Conservation (phyloP, 805 yeast genomes). For the Lachancea lanzarotensis region DNA sequence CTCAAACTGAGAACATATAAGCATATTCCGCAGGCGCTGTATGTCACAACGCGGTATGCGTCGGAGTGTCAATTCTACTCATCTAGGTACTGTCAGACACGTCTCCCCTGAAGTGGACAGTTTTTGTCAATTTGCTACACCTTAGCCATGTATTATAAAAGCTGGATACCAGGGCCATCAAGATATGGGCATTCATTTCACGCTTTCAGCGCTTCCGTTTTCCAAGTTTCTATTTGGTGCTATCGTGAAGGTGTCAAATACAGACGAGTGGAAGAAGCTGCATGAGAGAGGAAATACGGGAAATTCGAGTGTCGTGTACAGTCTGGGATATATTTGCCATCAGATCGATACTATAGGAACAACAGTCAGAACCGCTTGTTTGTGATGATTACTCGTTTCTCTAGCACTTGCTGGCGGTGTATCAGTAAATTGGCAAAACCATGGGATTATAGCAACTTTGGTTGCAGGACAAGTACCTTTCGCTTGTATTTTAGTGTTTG, state of each 20-base stretch:
- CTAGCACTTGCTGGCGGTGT: conserved; percentile 70
- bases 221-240: no score
- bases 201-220: no score
- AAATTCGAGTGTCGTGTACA: no score
- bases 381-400: conserved; percentile 56
- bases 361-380: conserved; percentile 66
- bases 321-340: no score
- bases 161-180: no score
- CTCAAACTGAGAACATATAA: conserved; percentile 47
- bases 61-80: conserved; percentile 53
- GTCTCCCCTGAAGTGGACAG: conserved; percentile 57
- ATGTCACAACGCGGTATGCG: conserved; percentile 45
- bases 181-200: no score
- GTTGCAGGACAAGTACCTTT: conserved; percentile 57
- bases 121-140: no score
- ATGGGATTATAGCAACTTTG: conserved; percentile 59
- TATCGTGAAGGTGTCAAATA: no score
- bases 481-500: conserved; percentile 57
- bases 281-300: no score
- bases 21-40: conserved; percentile 54
- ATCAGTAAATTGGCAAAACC: conserved; percentile 48
- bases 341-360: no score
- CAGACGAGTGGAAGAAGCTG: no score
- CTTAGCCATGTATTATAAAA: conserved; percentile 48
- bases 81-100: conserved; percentile 58